A percentile compares a stretch with the other conserved stretches of the same genome.
Evolutionary conservation across 805 yeast genomes (phyloP).

Genomic region (Cyberlindnera nakhonratchasimensis): DNA sequence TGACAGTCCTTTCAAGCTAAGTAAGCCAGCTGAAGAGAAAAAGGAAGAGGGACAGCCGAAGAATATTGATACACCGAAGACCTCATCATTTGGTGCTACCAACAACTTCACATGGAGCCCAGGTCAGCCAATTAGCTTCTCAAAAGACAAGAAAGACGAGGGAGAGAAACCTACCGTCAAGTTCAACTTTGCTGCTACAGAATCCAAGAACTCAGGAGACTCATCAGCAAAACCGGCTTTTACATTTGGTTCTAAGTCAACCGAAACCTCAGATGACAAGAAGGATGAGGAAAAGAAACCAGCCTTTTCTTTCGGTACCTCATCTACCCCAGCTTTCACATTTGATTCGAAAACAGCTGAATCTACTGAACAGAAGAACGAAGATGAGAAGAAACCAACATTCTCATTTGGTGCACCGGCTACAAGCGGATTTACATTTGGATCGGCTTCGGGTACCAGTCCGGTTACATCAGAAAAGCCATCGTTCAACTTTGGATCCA

Average conservation of each 20-base stretch:
- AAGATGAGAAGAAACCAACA: constrained; percentile 9
- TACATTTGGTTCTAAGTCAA: constrained; percentile 2
- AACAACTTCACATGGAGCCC: constrained; percentile 27
- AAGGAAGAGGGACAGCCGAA: constrained; percentile 12
- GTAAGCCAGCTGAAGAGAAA: constrained; percentile 9
- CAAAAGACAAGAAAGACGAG: constrained; percentile 6
- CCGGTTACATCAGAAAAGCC: constrained; percentile 17
- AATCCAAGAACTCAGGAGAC: constrained; percentile 19
- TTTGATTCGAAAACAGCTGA: constrained; percentile 8
- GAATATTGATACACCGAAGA: constrained; percentile 6
- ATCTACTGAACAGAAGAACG: background rate
- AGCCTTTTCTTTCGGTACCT: constrained; percentile 25
- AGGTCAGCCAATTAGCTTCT: constrained; percentile 19
- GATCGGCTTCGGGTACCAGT: constrained; percentile 11
- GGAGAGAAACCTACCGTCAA: constrained; percentile 5
- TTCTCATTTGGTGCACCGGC: constrained; percentile 10
- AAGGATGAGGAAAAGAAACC: constrained; percentile 12
- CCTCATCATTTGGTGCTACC: constrained; percentile 5
- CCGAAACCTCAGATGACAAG: constrained; percentile 5
- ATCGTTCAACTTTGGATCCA: constrained; percentile 8
- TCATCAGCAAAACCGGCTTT: constrained; percentile 6
- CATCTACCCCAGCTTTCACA: background rate
- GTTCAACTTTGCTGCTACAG: constrained; percentile 10
- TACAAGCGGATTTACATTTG: constrained; percentile 31
- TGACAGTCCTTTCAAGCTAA: constrained; percentile 35